A percentile compares a stretch with the other conserved stretches of the same genome.
Conservation (phyloP, 768 basidiomycete genomes). For the Tricholoma furcatifolium region DNA sequence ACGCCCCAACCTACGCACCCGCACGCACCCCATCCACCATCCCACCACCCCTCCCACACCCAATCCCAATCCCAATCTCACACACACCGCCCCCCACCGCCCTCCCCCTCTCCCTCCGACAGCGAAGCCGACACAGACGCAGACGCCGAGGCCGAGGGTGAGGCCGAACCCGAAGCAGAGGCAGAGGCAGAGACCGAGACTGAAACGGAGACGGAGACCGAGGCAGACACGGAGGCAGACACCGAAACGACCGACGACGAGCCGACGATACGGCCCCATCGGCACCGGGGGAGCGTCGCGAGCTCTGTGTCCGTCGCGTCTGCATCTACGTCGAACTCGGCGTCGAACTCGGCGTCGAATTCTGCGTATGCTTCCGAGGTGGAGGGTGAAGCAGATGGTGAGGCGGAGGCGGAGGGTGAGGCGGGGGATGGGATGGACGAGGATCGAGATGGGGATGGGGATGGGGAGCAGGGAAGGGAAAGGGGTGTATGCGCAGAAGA, state of each 20-base stretch:
- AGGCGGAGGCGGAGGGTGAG: constrained; percentile 24
- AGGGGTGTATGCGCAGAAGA: too few species aligned
- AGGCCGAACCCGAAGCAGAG: constrained; percentile 25
- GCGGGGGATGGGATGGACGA: constrained; percentile 28
- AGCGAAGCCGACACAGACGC: constrained; percentile 32
- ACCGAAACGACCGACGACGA: constrained; percentile 74
- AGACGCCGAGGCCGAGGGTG: constrained; percentile 60
- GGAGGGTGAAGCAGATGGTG: background rate
- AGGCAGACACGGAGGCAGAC: constrained; percentile 50
- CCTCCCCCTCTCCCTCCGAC: background rate
- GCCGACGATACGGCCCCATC: constrained; percentile 65
- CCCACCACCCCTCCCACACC: constrained; percentile 15
- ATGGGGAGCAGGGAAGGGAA: constrained; percentile 9
- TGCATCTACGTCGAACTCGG: constrained; percentile 14
- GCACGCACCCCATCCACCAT: background rate
- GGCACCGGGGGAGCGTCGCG: constrained; percentile 18
- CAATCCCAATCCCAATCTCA: constrained; percentile 20
- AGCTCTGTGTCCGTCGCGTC: constrained; percentile 16
- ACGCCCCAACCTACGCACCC: background rate
- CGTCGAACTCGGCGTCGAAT: constrained; percentile 11
- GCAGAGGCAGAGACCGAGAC: constrained; percentile 26
- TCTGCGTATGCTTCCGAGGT: constrained; percentile 6
- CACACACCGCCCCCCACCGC: too few species aligned
- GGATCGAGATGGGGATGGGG: constrained; percentile 21
- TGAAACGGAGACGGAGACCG: constrained; percentile 51